phyloP scores from a whole-genome alignment of 2,329 filamentous ascomycete species.

The Colletotrichum somersetense region DNA sequence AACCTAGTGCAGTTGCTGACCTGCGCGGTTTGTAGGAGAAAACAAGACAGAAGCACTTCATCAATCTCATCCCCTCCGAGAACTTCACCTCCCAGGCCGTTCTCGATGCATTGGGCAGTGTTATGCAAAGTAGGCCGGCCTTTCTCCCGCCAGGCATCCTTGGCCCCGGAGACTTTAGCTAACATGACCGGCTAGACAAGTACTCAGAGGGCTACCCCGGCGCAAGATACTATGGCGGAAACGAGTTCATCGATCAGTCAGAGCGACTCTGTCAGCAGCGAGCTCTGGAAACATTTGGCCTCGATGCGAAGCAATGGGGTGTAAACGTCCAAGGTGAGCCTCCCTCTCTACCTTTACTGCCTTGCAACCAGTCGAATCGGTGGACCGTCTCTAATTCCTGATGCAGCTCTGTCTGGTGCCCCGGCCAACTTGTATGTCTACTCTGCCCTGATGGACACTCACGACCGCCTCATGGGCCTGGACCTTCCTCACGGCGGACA shows the following conservation, averaged over 20 bases:
- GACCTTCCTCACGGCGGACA: constrained; percentile 97
- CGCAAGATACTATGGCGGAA: constrained; percentile 95
- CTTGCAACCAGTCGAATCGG: background rate
- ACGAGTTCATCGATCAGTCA: constrained; percentile 93
- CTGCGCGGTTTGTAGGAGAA: constrained; percentile 77
- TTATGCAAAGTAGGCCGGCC: constrained; percentile 85
- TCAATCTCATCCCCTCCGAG: constrained; percentile 95
- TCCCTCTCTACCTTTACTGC: background rate
- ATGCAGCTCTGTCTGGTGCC: constrained; percentile 79
- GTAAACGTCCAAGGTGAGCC: constrained; percentile 82
- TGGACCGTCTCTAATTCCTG: constrained; percentile 36
- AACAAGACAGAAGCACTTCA: constrained; percentile 95
- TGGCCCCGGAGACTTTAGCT: constrained; percentile 40
- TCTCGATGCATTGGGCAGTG: constrained; percentile 89
- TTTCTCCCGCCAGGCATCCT: background rate
- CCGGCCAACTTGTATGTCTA: constrained; percentile 91
- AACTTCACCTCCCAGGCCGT: constrained; percentile 96
- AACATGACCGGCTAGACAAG: constrained; percentile 74
- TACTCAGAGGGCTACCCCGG: constrained; percentile 99
- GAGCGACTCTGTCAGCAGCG: constrained; percentile 92
- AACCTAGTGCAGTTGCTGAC: constrained; percentile 23
- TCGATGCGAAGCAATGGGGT: constrained; percentile 90
- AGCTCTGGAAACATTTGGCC: constrained; percentile 86
- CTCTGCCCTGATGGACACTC: constrained; percentile 90
- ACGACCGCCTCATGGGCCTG: constrained; percentile 96